Conservation (phyloP, 331 rosid species). For the Quercus lobata region DNA sequence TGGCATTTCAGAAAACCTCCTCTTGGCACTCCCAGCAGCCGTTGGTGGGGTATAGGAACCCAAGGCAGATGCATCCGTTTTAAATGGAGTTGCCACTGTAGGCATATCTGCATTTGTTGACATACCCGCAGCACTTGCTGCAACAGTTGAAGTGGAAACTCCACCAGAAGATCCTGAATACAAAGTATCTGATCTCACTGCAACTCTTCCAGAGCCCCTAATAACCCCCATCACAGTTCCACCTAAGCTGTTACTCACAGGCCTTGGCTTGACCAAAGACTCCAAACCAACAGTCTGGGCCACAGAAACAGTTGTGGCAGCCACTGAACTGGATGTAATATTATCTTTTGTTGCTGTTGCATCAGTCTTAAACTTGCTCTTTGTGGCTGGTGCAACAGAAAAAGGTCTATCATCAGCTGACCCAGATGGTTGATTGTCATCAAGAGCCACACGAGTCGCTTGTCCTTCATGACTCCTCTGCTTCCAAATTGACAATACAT, state of each 20-base stretch:
- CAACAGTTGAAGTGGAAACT: conserved; percentile 26
- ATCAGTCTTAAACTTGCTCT: conserved; percentile 61
- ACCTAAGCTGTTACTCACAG: conserved; percentile 83
- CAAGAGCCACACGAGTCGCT: conserved; percentile 79
- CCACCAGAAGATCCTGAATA: conserved; percentile 41
- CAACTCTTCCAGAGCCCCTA: conserved; percentile 94
- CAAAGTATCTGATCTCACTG: conserved; percentile 54
- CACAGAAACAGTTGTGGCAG: conserved; percentile 24
- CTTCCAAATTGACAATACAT: conserved; percentile 97
- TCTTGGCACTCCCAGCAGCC: conserved; percentile 62
- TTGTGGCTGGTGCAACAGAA: conserved; percentile 51
- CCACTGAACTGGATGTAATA: conserved; percentile 37
- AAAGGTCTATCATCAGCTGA: conserved; percentile 58
- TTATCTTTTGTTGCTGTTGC: conserved; percentile 45
- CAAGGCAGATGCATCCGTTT: conserved; percentile 81
- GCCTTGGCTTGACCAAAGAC: conserved; percentile 62
- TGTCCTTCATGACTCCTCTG: conserved; percentile 98
- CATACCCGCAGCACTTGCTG: conserved; percentile 32
- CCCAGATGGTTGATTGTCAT: conserved; percentile 52
- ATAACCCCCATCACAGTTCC: conserved; percentile 94
- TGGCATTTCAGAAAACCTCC: conserved; percentile 96
- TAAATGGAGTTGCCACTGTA: conserved; percentile 55
- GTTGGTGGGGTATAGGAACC: conserved; percentile 66
- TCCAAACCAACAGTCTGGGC: conserved; percentile 46
- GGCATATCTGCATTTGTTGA: conserved; percentile 44